Conservation (phyloP, 73 alveolate species). For the Blepharisma japonicum region DNA sequence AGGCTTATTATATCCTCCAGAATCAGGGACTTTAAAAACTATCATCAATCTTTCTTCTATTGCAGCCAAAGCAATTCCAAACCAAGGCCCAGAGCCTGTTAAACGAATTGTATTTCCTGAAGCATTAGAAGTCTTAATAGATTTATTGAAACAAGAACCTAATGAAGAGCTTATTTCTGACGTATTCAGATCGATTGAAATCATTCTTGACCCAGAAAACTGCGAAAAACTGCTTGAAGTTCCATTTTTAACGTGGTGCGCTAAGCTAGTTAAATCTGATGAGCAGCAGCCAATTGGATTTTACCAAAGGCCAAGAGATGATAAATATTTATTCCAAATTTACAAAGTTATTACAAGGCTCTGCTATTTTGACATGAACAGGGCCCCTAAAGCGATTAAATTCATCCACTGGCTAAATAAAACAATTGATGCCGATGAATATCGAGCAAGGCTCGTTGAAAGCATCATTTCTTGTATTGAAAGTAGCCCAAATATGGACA, state of each 20-base stretch:
- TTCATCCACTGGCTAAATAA: background rate
- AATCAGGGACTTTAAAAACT: background rate
- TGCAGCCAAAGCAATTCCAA: slow-evolving; percentile 26
- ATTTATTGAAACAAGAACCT: background rate
- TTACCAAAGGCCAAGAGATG: background rate
- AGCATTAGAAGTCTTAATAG: slow-evolving; percentile 13
- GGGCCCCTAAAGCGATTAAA: background rate
- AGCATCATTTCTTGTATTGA: background rate
- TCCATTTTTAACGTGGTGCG: slow-evolving; percentile 1
- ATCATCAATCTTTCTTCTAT: background rate
- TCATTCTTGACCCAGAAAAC: slow-evolving; percentile 14
- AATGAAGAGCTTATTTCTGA: background rate
- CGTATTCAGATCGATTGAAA: background rate
- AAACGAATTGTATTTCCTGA: slow-evolving; percentile 9
- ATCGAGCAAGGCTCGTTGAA: background rate
- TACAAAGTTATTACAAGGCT: background rate
- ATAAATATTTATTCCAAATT: background rate
- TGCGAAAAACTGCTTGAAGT: slow-evolving; percentile 4
- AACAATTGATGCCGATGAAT: slow-evolving; percentile 19
- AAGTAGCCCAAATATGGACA: background rate
- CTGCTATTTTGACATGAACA: slow-evolving; percentile 6
- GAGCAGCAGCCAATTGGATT: background rate
- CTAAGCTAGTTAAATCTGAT: slow-evolving; percentile 6
- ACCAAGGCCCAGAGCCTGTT: background rate
- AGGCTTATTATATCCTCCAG: slow-evolving; percentile 3